Evolutionary conservation across 2,329 filamentous ascomycete species (phyloP).

Genomic region (Penicillium sp.): DNA sequence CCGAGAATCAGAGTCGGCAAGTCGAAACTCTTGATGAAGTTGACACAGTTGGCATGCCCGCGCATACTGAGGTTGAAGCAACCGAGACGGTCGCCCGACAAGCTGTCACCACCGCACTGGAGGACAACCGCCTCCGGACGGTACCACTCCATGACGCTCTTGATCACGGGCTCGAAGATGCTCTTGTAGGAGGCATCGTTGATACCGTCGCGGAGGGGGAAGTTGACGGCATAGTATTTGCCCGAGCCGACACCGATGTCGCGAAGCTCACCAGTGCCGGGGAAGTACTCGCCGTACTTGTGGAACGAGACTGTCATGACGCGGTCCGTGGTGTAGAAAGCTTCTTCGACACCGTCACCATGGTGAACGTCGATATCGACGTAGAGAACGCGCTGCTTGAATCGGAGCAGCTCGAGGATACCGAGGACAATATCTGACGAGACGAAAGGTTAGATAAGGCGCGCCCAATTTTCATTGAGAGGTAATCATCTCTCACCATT

Average conservation of each 20-base stretch:
- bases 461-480: not conserved
- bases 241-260: constrained; percentile 72
- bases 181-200: constrained; percentile 71
- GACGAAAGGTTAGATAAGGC: constrained; percentile 23
- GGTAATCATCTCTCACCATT: constrained; percentile 63
- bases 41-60: constrained; percentile 73
- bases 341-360: constrained; percentile 72
- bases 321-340: constrained; percentile 73
- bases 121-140: constrained; percentile 70
- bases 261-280: constrained; percentile 70
- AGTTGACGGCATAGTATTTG: constrained; percentile 73
- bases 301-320: constrained; percentile 76
- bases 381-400: constrained; percentile 69
- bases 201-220: constrained; percentile 72
- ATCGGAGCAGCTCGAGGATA: constrained; percentile 68
- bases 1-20: constrained; percentile 70
- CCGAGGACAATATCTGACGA: constrained; percentile 67
- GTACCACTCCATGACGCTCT: constrained; percentile 73
- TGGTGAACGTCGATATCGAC: constrained; percentile 73
- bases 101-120: constrained; percentile 71
- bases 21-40: constrained; percentile 71
- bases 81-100: constrained; percentile 70
- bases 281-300: constrained; percentile 76
- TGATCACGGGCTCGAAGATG: constrained; percentile 72
- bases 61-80: constrained; percentile 75